These are phyloP conservation scores for Byssochlamys sp. DNA, from an alignment of 2,329 filamentous ascomycete genomes.

Conservation along the genomic window DNA sequence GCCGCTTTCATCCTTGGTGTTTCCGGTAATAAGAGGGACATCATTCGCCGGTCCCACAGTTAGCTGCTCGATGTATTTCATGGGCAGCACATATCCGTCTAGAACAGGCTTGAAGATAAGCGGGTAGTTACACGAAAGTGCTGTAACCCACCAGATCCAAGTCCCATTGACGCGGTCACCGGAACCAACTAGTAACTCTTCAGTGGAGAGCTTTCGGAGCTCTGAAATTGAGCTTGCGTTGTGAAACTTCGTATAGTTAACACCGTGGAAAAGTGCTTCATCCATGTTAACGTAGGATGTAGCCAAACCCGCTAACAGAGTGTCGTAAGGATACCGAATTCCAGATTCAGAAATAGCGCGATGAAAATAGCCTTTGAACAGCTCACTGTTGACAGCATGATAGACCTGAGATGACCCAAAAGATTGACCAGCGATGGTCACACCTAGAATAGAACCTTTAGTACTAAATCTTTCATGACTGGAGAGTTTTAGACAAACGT, in stretches of 20 bases:
- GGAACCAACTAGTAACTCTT: constrained; percentile 13
- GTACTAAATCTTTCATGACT: too few species aligned
- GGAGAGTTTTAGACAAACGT: too few species aligned
- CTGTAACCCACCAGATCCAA: constrained; percentile 20
- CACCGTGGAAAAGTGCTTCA: constrained; percentile 14
- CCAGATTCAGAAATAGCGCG: constrained; percentile 22
- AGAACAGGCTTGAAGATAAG: constrained; percentile 22
- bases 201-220: too few species aligned
- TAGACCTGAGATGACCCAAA: constrained; percentile 21
- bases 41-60: constrained; percentile 21
- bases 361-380: constrained; percentile 22
- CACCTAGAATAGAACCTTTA: constrained; percentile 10
- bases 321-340: constrained; percentile 20
- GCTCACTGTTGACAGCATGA: constrained; percentile 21
- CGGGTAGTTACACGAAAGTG: constrained; percentile 17
- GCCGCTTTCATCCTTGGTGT: constrained; percentile 25
- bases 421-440: constrained; percentile 29
- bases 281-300: constrained; percentile 21
- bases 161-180: constrained; percentile 15
- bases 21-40: constrained; percentile 29
- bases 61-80: constrained; percentile 17
- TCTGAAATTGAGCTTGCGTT: too few species aligned
- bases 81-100: constrained; percentile 16
- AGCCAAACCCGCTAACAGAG: constrained; percentile 19
- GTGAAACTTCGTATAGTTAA: constrained; percentile 14